These are phyloP conservation scores for Claviceps sp. DNA, from an alignment of 2,329 filamentous ascomycete genomes.

Conservation along the genomic window DNA sequence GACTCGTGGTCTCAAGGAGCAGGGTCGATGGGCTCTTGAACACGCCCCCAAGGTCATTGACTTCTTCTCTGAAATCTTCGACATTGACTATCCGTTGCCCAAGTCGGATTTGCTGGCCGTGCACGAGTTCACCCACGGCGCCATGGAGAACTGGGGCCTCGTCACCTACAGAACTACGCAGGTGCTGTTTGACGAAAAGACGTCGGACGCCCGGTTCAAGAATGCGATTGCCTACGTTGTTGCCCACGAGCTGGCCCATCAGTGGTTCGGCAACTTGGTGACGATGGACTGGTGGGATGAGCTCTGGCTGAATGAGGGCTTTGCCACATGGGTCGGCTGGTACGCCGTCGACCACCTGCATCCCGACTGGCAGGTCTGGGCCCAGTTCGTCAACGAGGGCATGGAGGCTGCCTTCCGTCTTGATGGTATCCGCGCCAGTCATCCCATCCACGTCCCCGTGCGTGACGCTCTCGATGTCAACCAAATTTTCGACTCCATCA, in stretches of 20 bases:
- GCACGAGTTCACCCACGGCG: slow-evolving; percentile 78
- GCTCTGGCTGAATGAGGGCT: slow-evolving; percentile 90
- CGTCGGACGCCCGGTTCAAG: slow-evolving; percentile 79
- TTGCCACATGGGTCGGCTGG: slow-evolving; percentile 98
- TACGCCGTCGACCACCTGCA: slow-evolving; percentile 81
- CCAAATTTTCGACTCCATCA: slow-evolving; percentile 95
- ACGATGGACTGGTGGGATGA: slow-evolving; percentile 98
- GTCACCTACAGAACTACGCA: slow-evolving; percentile 94
- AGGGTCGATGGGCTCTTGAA: slow-evolving; percentile 78
- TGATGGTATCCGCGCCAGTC: slow-evolving; percentile 80
- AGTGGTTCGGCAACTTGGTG: slow-evolving; percentile 92
- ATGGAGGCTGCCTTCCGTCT: slow-evolving; percentile 85
- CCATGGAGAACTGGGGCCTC: slow-evolving; percentile 95
- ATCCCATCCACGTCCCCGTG: slow-evolving; percentile 93
- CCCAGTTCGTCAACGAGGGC: slow-evolving; percentile 90
- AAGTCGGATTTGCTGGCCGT: slow-evolving; percentile 86
- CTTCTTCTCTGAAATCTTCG: slow-evolving; percentile 91
- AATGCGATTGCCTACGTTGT: slow-evolving; percentile 94
- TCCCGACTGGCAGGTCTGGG: slow-evolving; percentile 96
- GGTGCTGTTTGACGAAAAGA: slow-evolving; percentile 88
- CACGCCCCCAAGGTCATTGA: slow-evolving; percentile 91
- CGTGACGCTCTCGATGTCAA: slow-evolving; percentile 90
- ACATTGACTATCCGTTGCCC: slow-evolving; percentile 82
- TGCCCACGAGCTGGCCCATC: slow-evolving; percentile 92
- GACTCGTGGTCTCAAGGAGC: slow-evolving; percentile 83